Conservation (phyloP, 148 eudicot species). For the Diospyros lotus region DNA sequence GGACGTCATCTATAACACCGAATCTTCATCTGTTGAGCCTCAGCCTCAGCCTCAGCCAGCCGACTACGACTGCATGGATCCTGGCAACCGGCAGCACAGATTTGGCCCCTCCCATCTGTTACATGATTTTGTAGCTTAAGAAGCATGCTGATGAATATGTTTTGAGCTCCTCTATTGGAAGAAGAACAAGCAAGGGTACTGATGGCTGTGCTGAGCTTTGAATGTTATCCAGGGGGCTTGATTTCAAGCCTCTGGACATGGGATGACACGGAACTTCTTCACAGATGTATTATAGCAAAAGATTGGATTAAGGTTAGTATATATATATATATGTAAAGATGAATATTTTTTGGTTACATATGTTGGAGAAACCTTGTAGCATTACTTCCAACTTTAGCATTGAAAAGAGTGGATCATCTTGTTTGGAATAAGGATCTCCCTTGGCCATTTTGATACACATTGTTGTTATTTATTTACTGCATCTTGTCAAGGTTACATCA, state of each 20-base stretch:
- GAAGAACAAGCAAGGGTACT: background rate
- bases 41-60: constrained; percentile 7
- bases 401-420: constrained; percentile 5
- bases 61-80: constrained; percentile 20
- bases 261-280: constrained; percentile 1
- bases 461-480: background rate
- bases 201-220: background rate
- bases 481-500: too few species aligned
- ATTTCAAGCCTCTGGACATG: background rate
- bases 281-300: constrained; percentile 18
- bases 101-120: constrained; percentile 23
- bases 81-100: constrained; percentile 22
- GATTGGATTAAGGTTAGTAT: constrained; percentile 15
- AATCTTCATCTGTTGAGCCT: constrained; percentile 14
- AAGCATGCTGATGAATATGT: background rate
- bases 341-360: constrained; percentile 19
- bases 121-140: constrained; percentile 27
- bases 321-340: constrained; percentile 18
- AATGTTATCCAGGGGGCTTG: background rate
- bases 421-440: constrained; percentile 9
- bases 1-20: constrained; percentile 12
- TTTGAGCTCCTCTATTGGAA: constrained; percentile 5
- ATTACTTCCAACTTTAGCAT: background rate
- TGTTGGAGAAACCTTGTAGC: constrained; percentile 8
- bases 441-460: background rate